Base-by-base conservation (phyloP, 371 early-diverging fungal species). In the Mortierella sp. region DNA sequence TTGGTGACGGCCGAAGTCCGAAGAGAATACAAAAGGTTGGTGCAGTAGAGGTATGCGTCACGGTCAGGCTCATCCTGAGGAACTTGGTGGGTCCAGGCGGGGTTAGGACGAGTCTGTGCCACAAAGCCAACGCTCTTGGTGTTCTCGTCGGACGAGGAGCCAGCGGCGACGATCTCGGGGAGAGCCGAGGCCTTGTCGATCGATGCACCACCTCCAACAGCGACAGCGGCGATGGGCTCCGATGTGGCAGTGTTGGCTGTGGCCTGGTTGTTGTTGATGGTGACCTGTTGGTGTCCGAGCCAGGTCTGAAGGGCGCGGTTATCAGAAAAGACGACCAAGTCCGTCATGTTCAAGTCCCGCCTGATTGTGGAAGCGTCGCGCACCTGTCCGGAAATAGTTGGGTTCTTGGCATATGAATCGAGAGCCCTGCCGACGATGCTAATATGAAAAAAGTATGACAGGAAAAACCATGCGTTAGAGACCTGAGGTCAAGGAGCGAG, bases 91-190 rank as follows among this genome's bases (percentile, higher is more conserved):
- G 72, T 34, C 81, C 81, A 84, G 43, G 78, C 40, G 40, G 64
- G 46, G 16, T 28, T 61, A n/a, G 80, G 54, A 28, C 72, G 77
- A 16, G 28, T 61, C 67, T 84, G 80, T 16, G 77, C 75, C 24
- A 84, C 77, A 54, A 85, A 85, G 28, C 86, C 86, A 51, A 85
- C 86, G 64, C 86, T 85, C 79, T 85, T 85, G 28, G 76, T 81
- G 21, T 69, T 21, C 48, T 74, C 75, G 26, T 77, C 70, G 11
- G 50, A 44, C 44, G 40, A 48, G 5, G 53, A 53, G n/a, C n/a
- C n/a, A 37, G 72, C 75, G 16, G 44, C 24, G 44, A 67, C n/a
- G 37, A 46, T 40, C 53, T 75, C 72, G 28, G 70, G 46, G 46
- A 46, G 44, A 24, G 50, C 50, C 1, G 43, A 44, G 13, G 34